Percentiles rank a stretch among this genome's conserved stretches.
phyloP scores from a whole-genome alignment of 306 rosid genomes.

The Acmispon strigosus region DNA sequence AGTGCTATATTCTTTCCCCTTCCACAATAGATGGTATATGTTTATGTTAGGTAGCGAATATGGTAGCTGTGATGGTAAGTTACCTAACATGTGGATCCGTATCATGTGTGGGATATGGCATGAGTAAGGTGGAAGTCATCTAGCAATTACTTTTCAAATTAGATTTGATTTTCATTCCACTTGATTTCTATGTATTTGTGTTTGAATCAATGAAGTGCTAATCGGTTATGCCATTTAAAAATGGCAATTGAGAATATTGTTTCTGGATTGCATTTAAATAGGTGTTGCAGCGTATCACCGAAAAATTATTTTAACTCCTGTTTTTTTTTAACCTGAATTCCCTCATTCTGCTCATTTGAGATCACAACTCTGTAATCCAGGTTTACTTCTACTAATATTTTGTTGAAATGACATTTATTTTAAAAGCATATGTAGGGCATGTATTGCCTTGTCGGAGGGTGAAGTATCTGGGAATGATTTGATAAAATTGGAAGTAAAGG shows the following conservation, averaged over 20 bases:
- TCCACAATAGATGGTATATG: not conserved
- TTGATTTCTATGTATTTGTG: not conserved
- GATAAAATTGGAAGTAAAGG: constrained; percentile 12
- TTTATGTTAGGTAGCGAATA: not conserved
- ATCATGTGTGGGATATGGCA: constrained; percentile 15
- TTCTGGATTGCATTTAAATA: constrained; percentile 8
- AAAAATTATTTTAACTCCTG: not conserved
- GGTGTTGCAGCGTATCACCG: not conserved
- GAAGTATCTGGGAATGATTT: not conserved
- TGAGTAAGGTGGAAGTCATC: constrained; percentile 26
- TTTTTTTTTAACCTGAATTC: not conserved
- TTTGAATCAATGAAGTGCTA: not conserved
- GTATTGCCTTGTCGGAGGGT: not conserved
- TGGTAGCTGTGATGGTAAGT: constrained; percentile 35
- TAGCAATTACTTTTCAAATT: constrained; percentile 15
- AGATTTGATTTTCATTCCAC: not conserved
- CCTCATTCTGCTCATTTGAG: not conserved
- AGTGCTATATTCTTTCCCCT: not conserved
- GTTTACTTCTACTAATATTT: not conserved
- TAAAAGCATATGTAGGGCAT: not conserved
- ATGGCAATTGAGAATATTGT: not conserved
- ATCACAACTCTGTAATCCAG: not conserved
- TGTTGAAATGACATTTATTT: not conserved
- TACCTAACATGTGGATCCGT: constrained; percentile 37
- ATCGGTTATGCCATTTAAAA: not conserved